phyloP scores from a whole-genome alignment of 108 stramenopile species.

The Conticribra weissflogii region DNA sequence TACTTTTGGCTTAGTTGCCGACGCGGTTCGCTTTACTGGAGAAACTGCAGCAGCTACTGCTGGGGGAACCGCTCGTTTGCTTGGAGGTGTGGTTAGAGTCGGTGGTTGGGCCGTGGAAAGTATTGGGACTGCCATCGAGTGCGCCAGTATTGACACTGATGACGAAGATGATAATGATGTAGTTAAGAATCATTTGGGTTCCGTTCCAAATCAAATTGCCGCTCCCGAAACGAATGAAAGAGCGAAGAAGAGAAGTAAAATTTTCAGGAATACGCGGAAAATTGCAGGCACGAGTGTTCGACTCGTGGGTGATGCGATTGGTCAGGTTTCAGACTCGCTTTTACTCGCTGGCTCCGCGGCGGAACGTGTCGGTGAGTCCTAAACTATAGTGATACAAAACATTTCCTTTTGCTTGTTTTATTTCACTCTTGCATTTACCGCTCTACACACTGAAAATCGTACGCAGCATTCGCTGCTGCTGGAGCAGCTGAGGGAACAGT shows the following conservation, averaged over 20 bases:
- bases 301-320: conserved; percentile 49
- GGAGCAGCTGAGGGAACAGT: conserved; percentile 52
- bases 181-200: background rate
- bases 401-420: too few species aligned
- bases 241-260: background rate
- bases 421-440: too few species aligned
- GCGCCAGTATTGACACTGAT: background rate
- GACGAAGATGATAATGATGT: background rate
- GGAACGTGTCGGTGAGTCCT: too few species aligned
- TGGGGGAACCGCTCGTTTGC: conserved; percentile 45
- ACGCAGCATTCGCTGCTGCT: conserved; percentile 43
- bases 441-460: too few species aligned
- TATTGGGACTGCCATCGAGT: conserved; percentile 31
- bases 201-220: too few species aligned
- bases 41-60: conserved; percentile 52
- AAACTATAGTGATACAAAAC: too few species aligned
- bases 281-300: conserved; percentile 43
- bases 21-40: conserved; percentile 46
- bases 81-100: conserved; percentile 41
- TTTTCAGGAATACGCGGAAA: conserved; percentile 15
- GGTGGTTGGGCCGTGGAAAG: conserved; percentile 45
- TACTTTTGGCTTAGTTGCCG: conserved; percentile 46
- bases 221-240: background rate
- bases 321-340: conserved; percentile 48
- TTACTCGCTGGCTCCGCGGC: conserved; percentile 52